Base-by-base conservation (phyloP, 108 stramenopile species). In the Fragilariopsis cylindrus region DNA sequence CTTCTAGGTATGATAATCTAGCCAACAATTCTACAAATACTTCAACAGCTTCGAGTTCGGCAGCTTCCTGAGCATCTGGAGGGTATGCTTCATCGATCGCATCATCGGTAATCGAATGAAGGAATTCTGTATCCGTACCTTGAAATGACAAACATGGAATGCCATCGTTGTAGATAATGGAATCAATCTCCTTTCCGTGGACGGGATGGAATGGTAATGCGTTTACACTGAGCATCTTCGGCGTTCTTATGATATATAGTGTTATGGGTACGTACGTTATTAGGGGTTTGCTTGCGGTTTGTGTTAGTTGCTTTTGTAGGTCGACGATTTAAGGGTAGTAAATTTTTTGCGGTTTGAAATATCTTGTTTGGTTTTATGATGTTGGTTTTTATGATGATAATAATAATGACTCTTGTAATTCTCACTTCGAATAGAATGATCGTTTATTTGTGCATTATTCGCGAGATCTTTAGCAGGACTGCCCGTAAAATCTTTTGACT, bases 31-130 rank as follows among this genome's bases (percentile, higher is more conserved):
- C 68, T 41, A 85, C 82, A 58, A 82, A 88, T 53, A 70, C 45
- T 43, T 85, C 82, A 13, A 64, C 72, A 12, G 77, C 84, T 56
- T 88, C 87, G 11, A 88, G 75, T 63, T 88, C 87, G 30, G 87
- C 84, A 9, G 82, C 87, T 47, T 88, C 87, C 53, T 78, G 46
- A 6, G 87, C 84, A 9, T 71, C 53, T 16, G 86, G 86, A 48
- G 83, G 83, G 72, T 82, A 87, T 4, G 68, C 73, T 57, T 86
- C 87, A 65, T 87, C 86, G 18, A 87, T 46, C 18, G 75, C 67
- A 53, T 85, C 84, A 58, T 88, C 87, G 11, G 74, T 53, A 55
- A 85, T 83, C 43, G 66, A 68, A 19, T 76, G 67, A 8, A 88
- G 57, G 44, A 84, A 71, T 7, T 82, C 76, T 43, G 64, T 47